Percentiles rank a stretch among this genome's conserved stretches.
Evolutionary conservation across 2,329 filamentous ascomycete species (phyloP).

Genomic region (Pyricularia sp.): DNA sequence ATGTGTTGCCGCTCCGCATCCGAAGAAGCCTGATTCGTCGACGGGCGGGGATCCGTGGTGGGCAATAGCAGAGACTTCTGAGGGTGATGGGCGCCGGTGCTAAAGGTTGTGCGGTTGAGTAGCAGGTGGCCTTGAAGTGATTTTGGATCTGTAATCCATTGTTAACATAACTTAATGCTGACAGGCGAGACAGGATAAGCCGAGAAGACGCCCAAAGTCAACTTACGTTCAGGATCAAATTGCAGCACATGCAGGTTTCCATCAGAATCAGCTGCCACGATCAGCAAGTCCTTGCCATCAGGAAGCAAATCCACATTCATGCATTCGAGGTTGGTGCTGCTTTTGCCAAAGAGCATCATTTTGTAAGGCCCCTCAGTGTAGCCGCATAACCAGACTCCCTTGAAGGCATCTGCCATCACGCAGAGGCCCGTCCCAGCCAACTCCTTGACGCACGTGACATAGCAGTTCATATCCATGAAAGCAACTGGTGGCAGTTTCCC

Average conservation of each 20-base stretch:
- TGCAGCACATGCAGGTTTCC: constrained; percentile 81
- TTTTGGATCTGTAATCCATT: constrained; percentile 58
- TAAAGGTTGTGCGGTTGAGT: constrained; percentile 77
- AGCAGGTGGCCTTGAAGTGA: constrained; percentile 80
- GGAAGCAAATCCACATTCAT: constrained; percentile 79
- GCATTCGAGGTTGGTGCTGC: constrained; percentile 63
- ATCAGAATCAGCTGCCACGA: constrained; percentile 73
- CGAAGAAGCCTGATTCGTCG: not conserved
- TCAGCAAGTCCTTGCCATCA: constrained; percentile 67
- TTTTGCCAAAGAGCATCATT: constrained; percentile 87
- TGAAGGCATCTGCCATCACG: constrained; percentile 78
- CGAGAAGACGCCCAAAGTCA: not conserved
- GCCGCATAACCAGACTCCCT: constrained; percentile 90
- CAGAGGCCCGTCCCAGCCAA: constrained; percentile 74
- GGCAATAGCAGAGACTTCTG: constrained; percentile 66
- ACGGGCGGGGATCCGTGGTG: constrained; percentile 34
- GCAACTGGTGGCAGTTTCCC: constrained; percentile 84
- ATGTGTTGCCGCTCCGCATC: constrained; percentile 7
- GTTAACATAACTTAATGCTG: constrained; percentile 13
- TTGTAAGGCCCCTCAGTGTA: constrained; percentile 96
- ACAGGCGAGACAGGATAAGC: not conserved
- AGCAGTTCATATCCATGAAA: constrained; percentile 95
- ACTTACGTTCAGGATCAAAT: constrained; percentile 86
- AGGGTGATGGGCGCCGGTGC: constrained; percentile 65
- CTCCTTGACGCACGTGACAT: constrained; percentile 75